Evolutionary conservation across 768 basidiomycete genomes (phyloP), one percentile per base, ranked within the genome.

Genomic region (Lanmaoa rubissima): DNA sequence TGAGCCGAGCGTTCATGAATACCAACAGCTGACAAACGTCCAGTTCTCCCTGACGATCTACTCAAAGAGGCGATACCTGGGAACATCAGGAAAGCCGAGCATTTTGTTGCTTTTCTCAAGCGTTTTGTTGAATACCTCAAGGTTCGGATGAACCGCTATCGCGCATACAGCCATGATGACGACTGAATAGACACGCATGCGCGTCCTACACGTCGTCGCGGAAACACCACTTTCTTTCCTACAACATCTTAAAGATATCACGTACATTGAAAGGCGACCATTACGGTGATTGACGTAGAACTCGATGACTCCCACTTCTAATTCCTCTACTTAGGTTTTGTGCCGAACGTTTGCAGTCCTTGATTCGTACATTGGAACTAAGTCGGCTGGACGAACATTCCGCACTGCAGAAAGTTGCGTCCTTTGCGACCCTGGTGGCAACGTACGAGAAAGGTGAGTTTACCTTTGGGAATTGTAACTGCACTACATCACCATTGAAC

Each of bases 71-170:
- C 97, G 7, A 82, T 99, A 48, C 97, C 97, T 34, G 97, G 97
- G 12, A 99, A 99, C 66, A 99, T 99, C 57, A 82, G 97, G 45
- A 97, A 98, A 72, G 97, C 97, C 0, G 97, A 99, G 68, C 97
- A 99, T 74, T 99, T 99, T 65, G 93, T 98, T 16, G 96, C 97
- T 0, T 99, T 99, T 75, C 74, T 99, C 59, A 98, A 96, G 73
- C 86, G 97, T 51, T 97, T 99, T 67, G 94, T 99, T 26, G 97
- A 99, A 75, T 99, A 99, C 73, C 82, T 99, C 51, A 99, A 98
- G 83, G 96, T 94, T 49, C 21, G 50, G 35, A 45, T 39, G 36
- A 21, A 36, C 7, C 8, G 17, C 24, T 36, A 35, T 45, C 17
- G 47, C 21, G 19, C 19, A 38, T 42, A 24, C 28, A 19, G 57